Evolutionary conservation across 257 asterid genomes (phyloP), one percentile per base, ranked within the genome.

Genomic region (Avicennia marina): DNA sequence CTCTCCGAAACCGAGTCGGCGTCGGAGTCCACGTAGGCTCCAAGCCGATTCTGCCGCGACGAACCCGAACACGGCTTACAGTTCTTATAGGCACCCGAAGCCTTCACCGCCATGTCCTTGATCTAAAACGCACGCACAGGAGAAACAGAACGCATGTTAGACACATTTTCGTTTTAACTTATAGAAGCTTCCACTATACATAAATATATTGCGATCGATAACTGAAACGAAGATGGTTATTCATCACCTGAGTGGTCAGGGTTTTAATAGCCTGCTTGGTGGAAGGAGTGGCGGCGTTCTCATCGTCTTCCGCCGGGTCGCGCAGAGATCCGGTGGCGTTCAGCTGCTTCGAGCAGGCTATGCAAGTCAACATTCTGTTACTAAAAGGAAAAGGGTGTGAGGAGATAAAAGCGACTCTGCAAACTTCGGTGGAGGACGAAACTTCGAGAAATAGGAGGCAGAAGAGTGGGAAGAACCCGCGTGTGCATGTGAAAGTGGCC

Each of bases 61-160:
- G 89, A 78, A 62, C 94, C 81, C 7, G 97, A 78, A 73, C 99
- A 93, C 7, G 97, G 97, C 75, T 78, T 89, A 73, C 99, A 93
- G 68, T 75, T 76, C 75, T 80, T 89, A 64, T 82, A 93, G 11
- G 99, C 97, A 15, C 89, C 97, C 3, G 97, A 89, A n/a, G 97
- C 99, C 76, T 89, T 93, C 1, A 84, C 77, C 11, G 96, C 97
- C 72, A 93, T 82, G 62, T 84, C 96, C 89, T 86, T 93, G 78
- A 93, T 86, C 99, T 93, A 16, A 12, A 68, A 50, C 62, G 25
- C 22, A 24, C 20, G 13, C 25, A 59, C 41, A 24, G 29, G n/a
- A 7, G 34, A 33, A 58, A 22, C 33, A 26, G 20, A 38, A 27
- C 16, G 4, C 0, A 47, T 42, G 21, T 8, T 25, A 22, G 18